Conservation (phyloP, 208 protist genomes). For the Trypanosoma avium region DNA sequence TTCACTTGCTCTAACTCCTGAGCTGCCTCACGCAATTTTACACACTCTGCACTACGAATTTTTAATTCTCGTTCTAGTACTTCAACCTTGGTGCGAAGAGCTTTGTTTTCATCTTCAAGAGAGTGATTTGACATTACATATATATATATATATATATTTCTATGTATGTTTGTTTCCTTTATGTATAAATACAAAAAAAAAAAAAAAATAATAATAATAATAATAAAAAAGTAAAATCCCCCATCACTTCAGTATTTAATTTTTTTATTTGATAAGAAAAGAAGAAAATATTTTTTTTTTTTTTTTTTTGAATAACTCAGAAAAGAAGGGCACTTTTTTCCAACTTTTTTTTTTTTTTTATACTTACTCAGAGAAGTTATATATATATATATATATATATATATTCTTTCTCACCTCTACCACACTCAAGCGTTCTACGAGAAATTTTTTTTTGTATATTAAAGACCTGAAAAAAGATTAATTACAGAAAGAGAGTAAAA, state of each 20-base stretch:
- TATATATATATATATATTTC: not conserved
- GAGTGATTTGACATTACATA: conserved; percentile 10
- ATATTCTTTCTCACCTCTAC: too few relatives aligned
- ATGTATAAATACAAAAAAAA: conserved; percentile 1
- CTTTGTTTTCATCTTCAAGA: conserved; percentile 44
- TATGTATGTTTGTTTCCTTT: not conserved
- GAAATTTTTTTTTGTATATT: too few relatives aligned
- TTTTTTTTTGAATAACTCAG: too few relatives aligned
- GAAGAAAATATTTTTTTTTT: conserved; percentile 1
- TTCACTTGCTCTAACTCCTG: conserved; percentile 36
- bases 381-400: too few relatives aligned
- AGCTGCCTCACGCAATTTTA: conserved; percentile 49
- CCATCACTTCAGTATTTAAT: not conserved
- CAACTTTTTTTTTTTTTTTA: too few relatives aligned
- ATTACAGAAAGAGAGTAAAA: too few relatives aligned
- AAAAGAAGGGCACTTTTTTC: conserved; percentile 21
- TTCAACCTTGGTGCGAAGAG: conserved; percentile 52
- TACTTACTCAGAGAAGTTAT: too few relatives aligned
- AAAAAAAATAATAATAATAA: conserved; percentile 16
- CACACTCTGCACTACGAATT: conserved; percentile 59
- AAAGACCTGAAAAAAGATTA: too few relatives aligned
- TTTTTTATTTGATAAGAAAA: not conserved
- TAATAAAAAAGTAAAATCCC: conserved; percentile 13
- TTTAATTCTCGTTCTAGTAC: conserved; percentile 64
- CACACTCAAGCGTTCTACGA: too few relatives aligned